Evolutionary conservation across 1,284 basidiomycete species (phyloP).

Genomic region (Sanghuangporus weigelae): DNA sequence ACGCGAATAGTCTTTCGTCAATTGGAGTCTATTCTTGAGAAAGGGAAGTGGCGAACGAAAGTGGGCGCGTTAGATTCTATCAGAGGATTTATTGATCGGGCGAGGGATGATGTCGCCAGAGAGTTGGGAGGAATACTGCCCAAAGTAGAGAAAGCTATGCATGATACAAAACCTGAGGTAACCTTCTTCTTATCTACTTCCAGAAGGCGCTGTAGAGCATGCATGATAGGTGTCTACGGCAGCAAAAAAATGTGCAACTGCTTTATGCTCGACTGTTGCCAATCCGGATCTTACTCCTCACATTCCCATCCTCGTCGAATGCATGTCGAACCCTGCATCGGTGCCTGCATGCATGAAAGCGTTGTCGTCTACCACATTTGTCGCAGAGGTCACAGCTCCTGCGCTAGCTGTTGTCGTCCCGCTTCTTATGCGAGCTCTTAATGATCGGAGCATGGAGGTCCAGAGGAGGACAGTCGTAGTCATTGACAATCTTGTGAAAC

Average conservation of each 20-base stretch:
- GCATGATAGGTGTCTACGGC: constrained; percentile 74
- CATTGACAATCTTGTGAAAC: constrained; percentile 96
- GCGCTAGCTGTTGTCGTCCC: constrained; percentile 96
- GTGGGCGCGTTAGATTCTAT: constrained; percentile 90
- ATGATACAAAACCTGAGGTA: constrained; percentile 96
- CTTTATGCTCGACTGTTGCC: constrained; percentile 87
- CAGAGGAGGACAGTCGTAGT: constrained; percentile 88
- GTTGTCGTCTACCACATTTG: constrained; percentile 91
- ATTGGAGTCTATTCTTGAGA: constrained; percentile 72
- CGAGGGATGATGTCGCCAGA: constrained; percentile 80
- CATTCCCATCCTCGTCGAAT: constrained; percentile 87
- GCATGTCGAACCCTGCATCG: constrained; percentile 87
- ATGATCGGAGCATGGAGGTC: constrained; percentile 95
- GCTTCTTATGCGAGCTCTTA: constrained; percentile 86
- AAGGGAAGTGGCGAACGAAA: constrained; percentile 94
- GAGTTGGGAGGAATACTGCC: constrained; percentile 84
- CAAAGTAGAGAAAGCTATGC: constrained; percentile 88
- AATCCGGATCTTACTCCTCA: constrained; percentile 94
- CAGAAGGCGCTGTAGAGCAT: constrained; percentile 10
- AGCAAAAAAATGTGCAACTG: constrained; percentile 90
- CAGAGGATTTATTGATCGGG: constrained; percentile 63
- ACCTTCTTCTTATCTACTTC: constrained; percentile 6
- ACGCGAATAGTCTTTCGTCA: constrained; percentile 68
- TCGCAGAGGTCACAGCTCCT: constrained; percentile 94
- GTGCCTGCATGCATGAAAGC: constrained; percentile 96